Percentiles rank a stretch among this genome's conserved stretches.
phyloP scores from a whole-genome alignment of 2,329 filamentous ascomycete genomes.

The Septoria linicola region DNA sequence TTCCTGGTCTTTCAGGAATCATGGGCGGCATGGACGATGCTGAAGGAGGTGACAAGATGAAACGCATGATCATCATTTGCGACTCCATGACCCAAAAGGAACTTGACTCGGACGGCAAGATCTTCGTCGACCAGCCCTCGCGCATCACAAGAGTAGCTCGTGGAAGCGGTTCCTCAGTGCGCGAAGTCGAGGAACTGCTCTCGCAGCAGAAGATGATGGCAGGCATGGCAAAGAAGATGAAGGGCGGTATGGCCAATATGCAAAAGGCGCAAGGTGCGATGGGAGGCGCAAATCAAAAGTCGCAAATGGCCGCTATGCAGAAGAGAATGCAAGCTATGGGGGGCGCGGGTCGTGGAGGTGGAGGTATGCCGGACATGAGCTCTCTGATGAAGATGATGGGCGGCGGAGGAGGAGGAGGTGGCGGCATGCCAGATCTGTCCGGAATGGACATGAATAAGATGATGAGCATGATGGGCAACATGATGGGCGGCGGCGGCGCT shows the following conservation, averaged over 20 bases:
- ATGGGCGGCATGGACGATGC: slow-evolving; percentile 97
- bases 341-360: slow-evolving; percentile 60
- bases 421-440: slow-evolving; percentile 61
- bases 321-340: slow-evolving; percentile 93
- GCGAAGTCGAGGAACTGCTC: slow-evolving; percentile 93
- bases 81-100: slow-evolving; percentile 98
- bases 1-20: slow-evolving; percentile 87
- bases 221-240: slow-evolving; percentile 98
- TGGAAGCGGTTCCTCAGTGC: slow-evolving; percentile 85
- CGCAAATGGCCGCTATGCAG: slow-evolving; percentile 96
- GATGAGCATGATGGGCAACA: slow-evolving; percentile 70
- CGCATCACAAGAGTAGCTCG: slow-evolving; percentile 89
- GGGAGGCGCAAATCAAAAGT: slow-evolving; percentile 84
- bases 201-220: slow-evolving; percentile 99
- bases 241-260: slow-evolving; percentile 97
- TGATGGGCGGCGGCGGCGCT: slow-evolving; percentile 50
- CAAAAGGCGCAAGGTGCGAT: slow-evolving; percentile 88
- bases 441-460: slow-evolving; percentile 68
- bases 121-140: slow-evolving; percentile 87
- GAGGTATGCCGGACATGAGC: slow-evolving; percentile 75
- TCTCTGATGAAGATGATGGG: slow-evolving; percentile 91
- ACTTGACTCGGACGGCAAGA: slow-evolving; percentile 90
- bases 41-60: slow-evolving; percentile 87
- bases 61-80: slow-evolving; percentile 98
- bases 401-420: slow-evolving; percentile 55